Evolutionary conservation across 768 basidiomycete genomes (phyloP).

Genomic region (Leucosporidium yakuticum): DNA sequence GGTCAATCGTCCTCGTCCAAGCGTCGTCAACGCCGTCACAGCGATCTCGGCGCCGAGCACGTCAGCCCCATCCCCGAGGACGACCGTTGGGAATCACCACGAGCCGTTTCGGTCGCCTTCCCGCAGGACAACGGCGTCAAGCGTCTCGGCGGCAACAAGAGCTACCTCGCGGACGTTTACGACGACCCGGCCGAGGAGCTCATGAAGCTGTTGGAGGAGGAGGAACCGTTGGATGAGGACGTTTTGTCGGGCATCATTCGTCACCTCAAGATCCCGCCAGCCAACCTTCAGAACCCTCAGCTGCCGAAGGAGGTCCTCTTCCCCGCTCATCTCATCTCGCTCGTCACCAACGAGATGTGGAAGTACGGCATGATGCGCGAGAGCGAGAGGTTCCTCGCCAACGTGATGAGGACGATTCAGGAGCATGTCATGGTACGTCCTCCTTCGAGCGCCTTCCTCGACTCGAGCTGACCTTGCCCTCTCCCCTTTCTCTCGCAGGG

Average conservation of each 20-base stretch:
- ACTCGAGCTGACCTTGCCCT: not conserved
- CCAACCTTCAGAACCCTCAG: conserved; percentile 83
- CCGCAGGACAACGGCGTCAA: conserved; percentile 28
- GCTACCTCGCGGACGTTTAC: conserved; percentile 50
- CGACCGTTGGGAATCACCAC: conserved; percentile 32
- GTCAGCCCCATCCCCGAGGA: conserved; percentile 21
- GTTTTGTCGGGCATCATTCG: conserved; percentile 83
- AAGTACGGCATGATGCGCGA: conserved; percentile 94
- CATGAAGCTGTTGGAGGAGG: conserved; percentile 84
- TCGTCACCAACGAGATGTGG: conserved; percentile 99
- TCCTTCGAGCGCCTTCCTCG: not conserved
- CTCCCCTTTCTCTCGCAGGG: conserved; percentile 36
- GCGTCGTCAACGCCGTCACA: conserved; percentile 30
- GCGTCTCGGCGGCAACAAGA: conserved; percentile 31
- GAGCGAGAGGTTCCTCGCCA: conserved; percentile 95
- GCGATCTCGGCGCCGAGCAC: conserved; percentile 11
- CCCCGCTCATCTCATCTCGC: conserved; percentile 94
- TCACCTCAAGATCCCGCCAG: conserved; percentile 84
- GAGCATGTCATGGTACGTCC: conserved; percentile 87
- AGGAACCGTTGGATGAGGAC: conserved; percentile 84
- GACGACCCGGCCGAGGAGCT: conserved; percentile 94
- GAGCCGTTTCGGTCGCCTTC: conserved; percentile 35
- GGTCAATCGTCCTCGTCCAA: conserved; percentile 9
- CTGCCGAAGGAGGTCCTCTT: conserved; percentile 95
- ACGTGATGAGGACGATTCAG: conserved; percentile 97